phyloP scores from a whole-genome alignment of 352 stramenopile species.

The Achlya hypogyna region DNA sequence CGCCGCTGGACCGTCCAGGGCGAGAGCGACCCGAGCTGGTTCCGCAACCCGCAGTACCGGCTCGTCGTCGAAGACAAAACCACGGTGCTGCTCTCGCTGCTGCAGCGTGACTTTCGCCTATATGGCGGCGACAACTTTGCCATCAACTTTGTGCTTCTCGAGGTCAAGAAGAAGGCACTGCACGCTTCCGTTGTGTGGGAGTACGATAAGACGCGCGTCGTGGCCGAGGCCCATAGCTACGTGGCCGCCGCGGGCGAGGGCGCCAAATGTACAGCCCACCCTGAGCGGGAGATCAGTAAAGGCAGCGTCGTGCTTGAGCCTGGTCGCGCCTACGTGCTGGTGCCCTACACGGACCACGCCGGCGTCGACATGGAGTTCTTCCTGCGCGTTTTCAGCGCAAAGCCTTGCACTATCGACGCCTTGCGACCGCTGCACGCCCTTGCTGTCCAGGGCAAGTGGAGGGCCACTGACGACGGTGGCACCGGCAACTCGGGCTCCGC shows the following conservation, averaged over 20 bases:
- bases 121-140: conserved; percentile 77
- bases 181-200: conserved; percentile 66
- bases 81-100: conserved; percentile 61
- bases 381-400: conserved; percentile 77
- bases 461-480: conserved; percentile 32
- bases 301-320: conserved; percentile 68
- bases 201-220: conserved; percentile 44
- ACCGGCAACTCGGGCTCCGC: conserved; percentile 50
- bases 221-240: conserved; percentile 60
- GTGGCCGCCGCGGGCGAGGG: conserved; percentile 13
- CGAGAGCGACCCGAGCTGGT: conserved; percentile 82
- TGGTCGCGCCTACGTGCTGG: conserved; percentile 60
- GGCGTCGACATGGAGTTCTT: conserved; percentile 88
- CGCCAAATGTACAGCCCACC: conserved; percentile 17
- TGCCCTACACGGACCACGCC: conserved; percentile 69
- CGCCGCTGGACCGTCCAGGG: conserved; percentile 43
- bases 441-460: conserved; percentile 57
- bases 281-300: conserved; percentile 72
- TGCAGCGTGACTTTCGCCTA: conserved; percentile 75
- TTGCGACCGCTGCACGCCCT: conserved; percentile 55
- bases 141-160: conserved; percentile 80
- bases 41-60: conserved; percentile 88
- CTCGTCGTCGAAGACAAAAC: conserved; percentile 36
- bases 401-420: conserved; percentile 58
- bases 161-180: conserved; percentile 40